phyloP scores from a whole-genome alignment of 129 eudicot genomes.

The Chrysanthemum seticuspe region DNA sequence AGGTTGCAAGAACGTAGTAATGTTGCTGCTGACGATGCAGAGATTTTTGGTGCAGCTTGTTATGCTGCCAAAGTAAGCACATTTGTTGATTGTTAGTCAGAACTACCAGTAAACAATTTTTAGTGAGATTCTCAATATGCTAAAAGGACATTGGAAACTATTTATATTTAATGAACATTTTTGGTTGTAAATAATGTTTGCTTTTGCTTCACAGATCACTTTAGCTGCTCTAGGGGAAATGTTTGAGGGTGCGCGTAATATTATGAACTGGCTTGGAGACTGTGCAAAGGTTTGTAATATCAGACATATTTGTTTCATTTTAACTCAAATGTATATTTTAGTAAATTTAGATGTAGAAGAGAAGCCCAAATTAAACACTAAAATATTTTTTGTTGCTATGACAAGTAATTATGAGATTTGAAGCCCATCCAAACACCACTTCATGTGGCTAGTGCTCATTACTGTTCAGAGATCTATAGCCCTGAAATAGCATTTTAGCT shows the following conservation, averaged over 20 bases:
- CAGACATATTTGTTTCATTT: conserved; percentile 12
- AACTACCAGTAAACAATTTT: neutral
- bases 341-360: conserved; percentile 3
- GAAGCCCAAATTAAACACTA: neutral
- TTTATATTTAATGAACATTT: neutral
- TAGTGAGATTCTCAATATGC: neutral
- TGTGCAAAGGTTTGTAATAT: conserved; percentile 76
- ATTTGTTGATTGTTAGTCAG: neutral
- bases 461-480: neutral
- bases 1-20: conserved; percentile 78
- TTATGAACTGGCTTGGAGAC: conserved; percentile 96
- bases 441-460: neutral
- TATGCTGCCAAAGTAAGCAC: conserved; percentile 89
- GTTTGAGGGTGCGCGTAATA: conserved; percentile 93
- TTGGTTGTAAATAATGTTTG: neutral
- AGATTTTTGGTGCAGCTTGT: conserved; percentile 85
- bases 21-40: conserved; percentile 66
- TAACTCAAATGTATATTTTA: neutral
- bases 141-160: conserved; percentile 9
- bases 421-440: neutral
- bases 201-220: conserved; percentile 52
- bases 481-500: neutral
- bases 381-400: no score
- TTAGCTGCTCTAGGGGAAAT: conserved; percentile 84
- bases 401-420: neutral